Base-by-base conservation (phyloP, 257 asterid genomes). In the Nicotiana attenuata region DNA sequence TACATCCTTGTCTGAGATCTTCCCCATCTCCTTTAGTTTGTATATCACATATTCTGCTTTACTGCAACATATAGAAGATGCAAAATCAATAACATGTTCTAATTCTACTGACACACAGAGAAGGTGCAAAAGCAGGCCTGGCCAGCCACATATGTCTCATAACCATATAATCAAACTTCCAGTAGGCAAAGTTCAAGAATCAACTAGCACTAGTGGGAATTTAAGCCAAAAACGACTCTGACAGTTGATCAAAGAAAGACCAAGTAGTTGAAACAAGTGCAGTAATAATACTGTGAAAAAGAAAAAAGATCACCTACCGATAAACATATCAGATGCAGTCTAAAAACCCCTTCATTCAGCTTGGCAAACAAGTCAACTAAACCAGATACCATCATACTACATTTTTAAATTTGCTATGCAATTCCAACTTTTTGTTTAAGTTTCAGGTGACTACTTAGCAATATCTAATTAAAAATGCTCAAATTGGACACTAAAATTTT, bases 1-100 rank as follows among this genome's bases (percentile, higher is more conserved):
- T 60, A 95, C 90, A 86, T 95, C 99, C 81, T 90, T 90, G 67
- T 95, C 98, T 0, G 92, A 81, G 61, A 92, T 87, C 87, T 90
- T 93, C 8, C 94, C 94, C 97, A 95, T 92, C 83, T 93, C 94
- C 91, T 95, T 95, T 26, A 95, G 94, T 89, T 95, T 95, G 96
- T 93, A 95, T 66, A 95, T 90, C 3, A 92, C 97, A 35, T 80
- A 95, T 80, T 95, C 99, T 1, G 99, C 88, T 89, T 92, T 93
- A 50, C 99, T 95, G 98, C 89, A 85, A 80, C 26, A 87, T 7
- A 47, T 2, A 55, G 17, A 76, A 68, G 53, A 52, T 19, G 56
- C 35, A 35, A 45, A 67, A 80, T 61, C 63, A 80, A 22, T 2
- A 56, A 78, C 71, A 57, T 56, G 82, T 78, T 11, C 52, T 56